Percentiles rank a stretch among this genome's conserved stretches.
Evolutionary conservation across 129 eudicot species (phyloP).

Genomic region (Flaveria ramosissima): DNA sequence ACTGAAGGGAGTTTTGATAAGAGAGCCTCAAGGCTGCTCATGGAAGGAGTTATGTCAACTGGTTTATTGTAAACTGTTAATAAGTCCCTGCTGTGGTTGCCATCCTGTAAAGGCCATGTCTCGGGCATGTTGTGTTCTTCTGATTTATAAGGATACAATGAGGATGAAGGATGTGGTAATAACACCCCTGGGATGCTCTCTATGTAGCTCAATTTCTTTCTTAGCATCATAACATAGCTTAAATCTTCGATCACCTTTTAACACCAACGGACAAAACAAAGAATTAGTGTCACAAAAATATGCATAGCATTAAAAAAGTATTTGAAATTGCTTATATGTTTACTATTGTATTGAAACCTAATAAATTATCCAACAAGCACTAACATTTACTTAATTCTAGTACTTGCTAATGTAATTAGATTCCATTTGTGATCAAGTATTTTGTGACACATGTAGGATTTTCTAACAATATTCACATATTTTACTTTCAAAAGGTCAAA

Average conservation of each 20-base stretch:
- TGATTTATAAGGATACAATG: constrained; percentile 63
- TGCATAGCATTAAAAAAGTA: not conserved
- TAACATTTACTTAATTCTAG: no score
- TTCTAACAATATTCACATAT: no score
- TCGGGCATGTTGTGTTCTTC: constrained; percentile 46
- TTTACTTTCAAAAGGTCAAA: no score
- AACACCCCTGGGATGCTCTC: constrained; percentile 99
- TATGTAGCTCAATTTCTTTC: constrained; percentile 78
- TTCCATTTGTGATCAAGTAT: no score
- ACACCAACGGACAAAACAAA: not conserved
- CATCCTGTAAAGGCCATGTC: constrained; percentile 48
- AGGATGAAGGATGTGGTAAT: constrained; percentile 94
- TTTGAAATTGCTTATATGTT: not conserved
- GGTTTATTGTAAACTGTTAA: constrained; percentile 42
- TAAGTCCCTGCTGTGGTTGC: constrained; percentile 29
- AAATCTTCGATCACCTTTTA: constrained; percentile 77
- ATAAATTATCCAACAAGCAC: no score
- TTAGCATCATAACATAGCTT: constrained; percentile 81
- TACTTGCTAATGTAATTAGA: no score
- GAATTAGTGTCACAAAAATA: not conserved
- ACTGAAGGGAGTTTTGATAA: constrained; percentile 91
- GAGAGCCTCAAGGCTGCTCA: constrained; percentile 98
- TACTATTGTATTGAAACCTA: no score
- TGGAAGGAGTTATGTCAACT: constrained; percentile 77
- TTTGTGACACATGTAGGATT: no score